phyloP scores from a whole-genome alignment of 176 grass and related monocot species.

The Rhynchospora tenuis region DNA sequence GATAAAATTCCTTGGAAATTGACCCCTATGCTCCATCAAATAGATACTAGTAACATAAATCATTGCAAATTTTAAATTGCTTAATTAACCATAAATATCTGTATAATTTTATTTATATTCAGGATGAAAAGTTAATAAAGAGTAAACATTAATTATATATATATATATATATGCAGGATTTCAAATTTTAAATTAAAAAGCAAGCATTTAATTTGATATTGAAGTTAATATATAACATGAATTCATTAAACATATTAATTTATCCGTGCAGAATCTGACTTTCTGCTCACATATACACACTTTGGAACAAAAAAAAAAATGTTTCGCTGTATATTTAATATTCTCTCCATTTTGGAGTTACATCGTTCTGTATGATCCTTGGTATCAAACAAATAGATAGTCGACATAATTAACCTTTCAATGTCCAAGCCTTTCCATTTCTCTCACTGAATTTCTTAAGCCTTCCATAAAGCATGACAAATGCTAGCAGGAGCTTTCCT shows the following conservation, averaged over 20 bases:
- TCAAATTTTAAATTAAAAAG: neutral
- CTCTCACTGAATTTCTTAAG: conserved; percentile 43
- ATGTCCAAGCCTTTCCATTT: conserved; percentile 19
- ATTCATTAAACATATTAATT: neutral
- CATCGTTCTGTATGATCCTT: neutral
- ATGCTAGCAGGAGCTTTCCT: conserved; percentile 48
- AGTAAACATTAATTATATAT: neutral
- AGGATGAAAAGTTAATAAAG: neutral
- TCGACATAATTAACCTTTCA: neutral
- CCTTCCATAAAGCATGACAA: conserved; percentile 70
- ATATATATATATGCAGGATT: neutral
- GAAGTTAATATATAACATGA: neutral
- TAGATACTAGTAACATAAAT: neutral
- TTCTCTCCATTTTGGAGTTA: neutral
- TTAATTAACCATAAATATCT: neutral
- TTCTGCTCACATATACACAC: neutral
- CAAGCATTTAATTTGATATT: neutral
- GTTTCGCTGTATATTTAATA: neutral
- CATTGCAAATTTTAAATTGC: neutral
- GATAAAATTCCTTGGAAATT: neutral
- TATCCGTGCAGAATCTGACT: too few species aligned
- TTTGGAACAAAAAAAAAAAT: neutral
- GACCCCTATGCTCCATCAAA: neutral
- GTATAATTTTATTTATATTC: neutral
- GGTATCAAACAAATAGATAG: neutral